phyloP scores from a whole-genome alignment of 163 green algal species.

The Chloromonas sp. region DNA sequence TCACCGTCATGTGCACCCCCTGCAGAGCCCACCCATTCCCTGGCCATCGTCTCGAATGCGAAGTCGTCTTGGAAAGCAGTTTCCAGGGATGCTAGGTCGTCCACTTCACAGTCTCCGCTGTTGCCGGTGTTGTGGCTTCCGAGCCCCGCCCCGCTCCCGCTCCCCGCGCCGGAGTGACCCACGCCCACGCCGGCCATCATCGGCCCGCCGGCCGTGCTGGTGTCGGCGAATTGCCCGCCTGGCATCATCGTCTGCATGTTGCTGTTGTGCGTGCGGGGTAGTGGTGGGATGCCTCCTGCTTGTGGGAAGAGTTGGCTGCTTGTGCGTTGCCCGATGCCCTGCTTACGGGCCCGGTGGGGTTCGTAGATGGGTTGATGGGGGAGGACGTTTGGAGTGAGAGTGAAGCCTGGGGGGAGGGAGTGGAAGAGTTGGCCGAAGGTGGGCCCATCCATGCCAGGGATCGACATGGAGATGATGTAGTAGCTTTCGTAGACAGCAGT shows the following conservation, averaged over 20 bases:
- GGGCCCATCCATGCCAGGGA: neutral
- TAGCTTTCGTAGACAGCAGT: neutral
- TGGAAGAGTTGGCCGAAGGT: neutral
- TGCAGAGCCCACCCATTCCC: neutral
- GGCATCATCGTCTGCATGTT: neutral
- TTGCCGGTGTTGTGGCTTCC: too few species aligned
- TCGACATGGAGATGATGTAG: neutral
- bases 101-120: neutral
- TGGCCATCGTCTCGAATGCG: neutral
- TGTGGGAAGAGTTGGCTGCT: too few species aligned
- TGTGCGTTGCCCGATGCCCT: too few species aligned
- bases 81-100: neutral
- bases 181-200: neutral
- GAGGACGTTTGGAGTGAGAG: neutral
- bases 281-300: too few species aligned
- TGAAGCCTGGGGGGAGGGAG: neutral
- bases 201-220: neutral
- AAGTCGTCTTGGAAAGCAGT: neutral
- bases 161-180: too few species aligned
- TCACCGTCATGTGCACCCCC: neutral
- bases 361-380: neutral
- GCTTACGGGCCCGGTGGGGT: too few species aligned
- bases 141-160: too few species aligned
- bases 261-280: too few species aligned
- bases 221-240: neutral